Percentiles rank a stretch among this genome's conserved stretches.
Evolutionary conservation across 306 rosid species (phyloP).

Genomic region (Sechiopsis laciniata): DNA sequence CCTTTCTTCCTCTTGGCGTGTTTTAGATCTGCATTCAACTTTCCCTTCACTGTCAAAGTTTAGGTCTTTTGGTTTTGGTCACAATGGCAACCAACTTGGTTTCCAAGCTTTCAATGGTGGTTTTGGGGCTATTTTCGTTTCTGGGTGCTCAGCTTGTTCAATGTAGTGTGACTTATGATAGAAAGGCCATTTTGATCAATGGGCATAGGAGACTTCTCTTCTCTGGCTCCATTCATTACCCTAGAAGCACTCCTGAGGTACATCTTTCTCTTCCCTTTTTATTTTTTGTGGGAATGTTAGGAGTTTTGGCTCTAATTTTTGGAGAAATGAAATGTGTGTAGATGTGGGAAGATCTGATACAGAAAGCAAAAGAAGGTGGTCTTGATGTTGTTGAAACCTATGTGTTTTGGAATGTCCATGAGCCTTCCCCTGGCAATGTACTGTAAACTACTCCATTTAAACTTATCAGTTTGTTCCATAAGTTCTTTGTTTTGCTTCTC

Average conservation of each 20-base stretch:
- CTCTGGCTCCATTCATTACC: constrained; percentile 97
- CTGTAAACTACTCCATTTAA: constrained; percentile 15
- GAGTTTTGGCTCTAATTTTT: constrained; percentile 12
- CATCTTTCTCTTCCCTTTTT: constrained; percentile 14
- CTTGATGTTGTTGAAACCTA: constrained; percentile 89
- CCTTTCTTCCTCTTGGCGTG: neutral
- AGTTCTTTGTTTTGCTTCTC: neutral
- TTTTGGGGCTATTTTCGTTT: constrained; percentile 38
- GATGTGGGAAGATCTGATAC: constrained; percentile 99
- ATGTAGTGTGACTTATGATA: constrained; percentile 71
- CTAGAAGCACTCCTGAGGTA: constrained; percentile 98
- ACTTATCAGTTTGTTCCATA: neutral
- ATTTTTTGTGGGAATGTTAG: constrained; percentile 10
- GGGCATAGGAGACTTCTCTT: constrained; percentile 90
- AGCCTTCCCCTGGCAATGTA: constrained; percentile 94
- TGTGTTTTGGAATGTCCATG: constrained; percentile 94
- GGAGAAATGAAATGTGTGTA: constrained; percentile 28
- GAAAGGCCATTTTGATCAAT: constrained; percentile 79
- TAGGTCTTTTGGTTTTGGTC: neutral
- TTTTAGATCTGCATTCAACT: constrained; percentile 12
- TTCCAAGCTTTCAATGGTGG: constrained; percentile 40
- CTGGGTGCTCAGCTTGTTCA: constrained; percentile 44
- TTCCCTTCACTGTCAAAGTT: neutral
- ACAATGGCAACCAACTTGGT: constrained; percentile 51
- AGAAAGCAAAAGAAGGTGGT: constrained; percentile 96